Percentiles rank a stretch among this genome's conserved stretches.
These are phyloP conservation scores for Fusarium protoensiforme DNA, from an alignment of 2,329 filamentous ascomycete genomes.

Conservation along the genomic window DNA sequence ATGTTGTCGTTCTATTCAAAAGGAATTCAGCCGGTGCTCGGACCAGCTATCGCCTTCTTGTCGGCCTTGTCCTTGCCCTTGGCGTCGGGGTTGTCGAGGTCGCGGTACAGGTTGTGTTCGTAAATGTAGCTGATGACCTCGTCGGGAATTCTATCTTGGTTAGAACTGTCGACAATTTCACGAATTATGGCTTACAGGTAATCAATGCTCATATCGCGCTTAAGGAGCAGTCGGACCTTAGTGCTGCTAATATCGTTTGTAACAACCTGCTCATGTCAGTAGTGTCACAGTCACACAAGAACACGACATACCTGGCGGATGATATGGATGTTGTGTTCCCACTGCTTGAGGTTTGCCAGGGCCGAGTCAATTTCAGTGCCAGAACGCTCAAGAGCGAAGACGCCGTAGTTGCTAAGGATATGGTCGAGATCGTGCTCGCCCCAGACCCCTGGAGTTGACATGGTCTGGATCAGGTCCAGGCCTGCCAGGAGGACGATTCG, in stretches of 20 bases:
- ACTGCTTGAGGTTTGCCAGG: slow-evolving; percentile 81
- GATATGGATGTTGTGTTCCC: slow-evolving; percentile 87
- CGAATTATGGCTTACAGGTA: slow-evolving; percentile 59
- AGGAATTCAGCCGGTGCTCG: slow-evolving; percentile 43
- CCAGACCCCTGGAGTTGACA: slow-evolving; percentile 82
- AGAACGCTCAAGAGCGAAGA: slow-evolving; percentile 87
- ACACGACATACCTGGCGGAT: slow-evolving; percentile 65
- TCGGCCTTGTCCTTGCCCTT: slow-evolving; percentile 41
- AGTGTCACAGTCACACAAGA: background rate
- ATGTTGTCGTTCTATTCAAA: background rate
- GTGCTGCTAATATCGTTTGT: slow-evolving; percentile 88
- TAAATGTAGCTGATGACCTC: slow-evolving; percentile 81
- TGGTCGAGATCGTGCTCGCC: slow-evolving; percentile 85
- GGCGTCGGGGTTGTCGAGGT: slow-evolving; percentile 48
- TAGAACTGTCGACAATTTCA: background rate
- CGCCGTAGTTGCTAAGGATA: slow-evolving; percentile 85
- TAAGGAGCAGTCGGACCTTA: slow-evolving; percentile 83
- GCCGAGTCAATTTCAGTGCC: slow-evolving; percentile 92
- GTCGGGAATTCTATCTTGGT: slow-evolving; percentile 63
- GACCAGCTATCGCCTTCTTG: slow-evolving; percentile 28
- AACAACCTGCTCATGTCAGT: slow-evolving; percentile 61
- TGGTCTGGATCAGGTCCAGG: slow-evolving; percentile 78
- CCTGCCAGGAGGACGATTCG: slow-evolving; percentile 86
- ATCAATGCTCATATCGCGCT: slow-evolving; percentile 83
- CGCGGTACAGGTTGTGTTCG: slow-evolving; percentile 72